These are phyloP conservation scores for Corchorus capsularis DNA, from an alignment of 345 rosid species.

Conservation along the genomic window DNA sequence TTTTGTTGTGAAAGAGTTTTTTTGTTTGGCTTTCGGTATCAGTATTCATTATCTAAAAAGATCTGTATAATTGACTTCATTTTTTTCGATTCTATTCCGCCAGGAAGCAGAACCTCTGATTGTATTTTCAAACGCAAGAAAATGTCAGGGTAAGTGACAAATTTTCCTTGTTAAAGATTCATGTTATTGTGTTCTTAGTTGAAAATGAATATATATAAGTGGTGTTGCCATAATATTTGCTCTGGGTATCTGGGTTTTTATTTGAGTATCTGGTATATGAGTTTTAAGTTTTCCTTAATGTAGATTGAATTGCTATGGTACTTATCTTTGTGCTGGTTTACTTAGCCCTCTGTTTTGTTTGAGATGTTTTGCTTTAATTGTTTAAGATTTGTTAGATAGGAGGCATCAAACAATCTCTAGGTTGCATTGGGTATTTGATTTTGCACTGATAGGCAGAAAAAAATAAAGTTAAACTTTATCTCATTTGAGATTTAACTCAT, in stretches of 20 bases:
- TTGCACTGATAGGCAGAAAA: neutral
- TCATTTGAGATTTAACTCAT: neutral
- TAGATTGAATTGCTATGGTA: neutral
- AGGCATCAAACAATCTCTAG: neutral
- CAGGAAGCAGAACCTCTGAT: neutral
- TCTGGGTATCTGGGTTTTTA: neutral
- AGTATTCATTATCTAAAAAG: neutral
- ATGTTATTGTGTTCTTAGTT: neutral
- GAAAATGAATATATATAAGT: neutral
- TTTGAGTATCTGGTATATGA: neutral
- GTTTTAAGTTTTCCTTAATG: neutral
- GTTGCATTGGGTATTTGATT: neutral
- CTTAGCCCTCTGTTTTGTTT: neutral
- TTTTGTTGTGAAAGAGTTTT: neutral
- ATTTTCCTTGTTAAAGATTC: neutral
- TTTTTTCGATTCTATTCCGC: neutral
- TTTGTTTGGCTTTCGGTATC: neutral
- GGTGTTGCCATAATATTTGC: neutral
- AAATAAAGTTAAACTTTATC: neutral
- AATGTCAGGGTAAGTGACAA: conserved; percentile 18
- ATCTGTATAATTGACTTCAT: neutral
- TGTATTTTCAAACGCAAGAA: neutral
- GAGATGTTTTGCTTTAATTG: neutral
- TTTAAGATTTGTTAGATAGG: neutral
- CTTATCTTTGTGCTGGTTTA: neutral